Base-by-base conservation (phyloP, 2,329 filamentous ascomycete species). In the Cladosporium sp. region DNA sequence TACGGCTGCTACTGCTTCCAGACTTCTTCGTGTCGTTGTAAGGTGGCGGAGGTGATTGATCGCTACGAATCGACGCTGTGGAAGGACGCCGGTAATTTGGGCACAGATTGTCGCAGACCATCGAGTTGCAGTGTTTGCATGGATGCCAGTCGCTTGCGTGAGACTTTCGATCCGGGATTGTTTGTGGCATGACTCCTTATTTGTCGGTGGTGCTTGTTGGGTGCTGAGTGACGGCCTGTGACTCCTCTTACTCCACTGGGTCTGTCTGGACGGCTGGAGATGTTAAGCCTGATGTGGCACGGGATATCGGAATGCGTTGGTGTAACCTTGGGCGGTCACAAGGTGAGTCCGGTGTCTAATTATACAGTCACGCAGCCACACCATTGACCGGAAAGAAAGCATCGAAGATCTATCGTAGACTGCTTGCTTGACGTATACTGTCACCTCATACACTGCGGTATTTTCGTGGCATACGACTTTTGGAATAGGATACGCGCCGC, bases 91-190 rank as follows among this genome's bases (percentile, higher is more conserved):
- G 60, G 16, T 40, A 29, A 10, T 29, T 53, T 26, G 55, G 29
- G 44, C 63, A 65, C 12, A 65, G 29, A 33, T 52, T 53, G 26
- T 59, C 31, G 63, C 63, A 65, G 14, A 65, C 63, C 56, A 65
- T 65, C 37, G 46, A 53, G 12, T 60, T 40, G 49, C 63, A 65
- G 23, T 60, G 55, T 33, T 52, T 37, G 63, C 63, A 65, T 18
- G 63, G 63, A 37, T 40, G 28, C 63, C 63, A 65, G 12, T 28
- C 56, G 63, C 63, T 65, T 5, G 40, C 23, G 21, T 65, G 55
- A 16, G 28, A 33, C 35, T 46, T 63, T 37, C 21, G 61, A 12
- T 31, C 18, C 2, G 35, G 8, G n/a, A 11, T 56, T 7, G 33
- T 46, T 33, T 35, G 26, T 26, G 33, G 26, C 50, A 55, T 63